Evolutionary conservation across 2,329 filamentous ascomycete species (phyloP), one percentile per base, ranked within the genome.

Genomic region (Anthostomella pinea): DNA sequence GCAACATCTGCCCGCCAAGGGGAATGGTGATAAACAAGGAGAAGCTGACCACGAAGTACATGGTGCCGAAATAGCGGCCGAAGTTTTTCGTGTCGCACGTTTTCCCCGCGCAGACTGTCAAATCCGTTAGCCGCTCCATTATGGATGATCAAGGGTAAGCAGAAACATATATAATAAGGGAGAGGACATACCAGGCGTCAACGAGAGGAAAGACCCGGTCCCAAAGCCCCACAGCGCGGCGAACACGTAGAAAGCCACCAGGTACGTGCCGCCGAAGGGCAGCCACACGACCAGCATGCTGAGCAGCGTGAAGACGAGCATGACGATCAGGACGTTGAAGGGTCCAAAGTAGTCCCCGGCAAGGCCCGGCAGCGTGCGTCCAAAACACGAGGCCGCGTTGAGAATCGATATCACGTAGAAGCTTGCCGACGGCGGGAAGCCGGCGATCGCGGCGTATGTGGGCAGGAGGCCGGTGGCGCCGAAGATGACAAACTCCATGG

Each of bases 211-310:
- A 0, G 66, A 65, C 0, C 70, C 70, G 2, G 67, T 70, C 0
- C 67, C 68, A n/a, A 73, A 69, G 0, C 70, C 70, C 52, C 70
- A 74, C 1, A 73, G 45, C 0, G 65, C 67, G 2, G 65, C 58
- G 22, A 70, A 71, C 1, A 56, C 57, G 35, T 71, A 72, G 3
- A 73, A 46, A 0, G 64, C 66, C 0, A 50, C 54, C 4, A 65
- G 53, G 11, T 58, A 56, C 2, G 64, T 60, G 1, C 66, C 69
- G n/a, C n/a, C n/a, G 40, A 70, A 66, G 0, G 70, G 70, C 2
- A 74, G 53, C 52, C 70, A 66, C 5, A 72, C 54, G 0, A 56
- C 57, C 0, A 60, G 60, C 53, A 69, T 72, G 4, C 66, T 54
- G 3, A 68, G 56, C 6, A 70, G 57, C 10, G 66, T 66, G 37